A percentile compares a stretch with the other conserved stretches of the same genome.
Evolutionary conservation across 805 yeast species (phyloP).

Genomic region (Kuraishia hungarica): DNA sequence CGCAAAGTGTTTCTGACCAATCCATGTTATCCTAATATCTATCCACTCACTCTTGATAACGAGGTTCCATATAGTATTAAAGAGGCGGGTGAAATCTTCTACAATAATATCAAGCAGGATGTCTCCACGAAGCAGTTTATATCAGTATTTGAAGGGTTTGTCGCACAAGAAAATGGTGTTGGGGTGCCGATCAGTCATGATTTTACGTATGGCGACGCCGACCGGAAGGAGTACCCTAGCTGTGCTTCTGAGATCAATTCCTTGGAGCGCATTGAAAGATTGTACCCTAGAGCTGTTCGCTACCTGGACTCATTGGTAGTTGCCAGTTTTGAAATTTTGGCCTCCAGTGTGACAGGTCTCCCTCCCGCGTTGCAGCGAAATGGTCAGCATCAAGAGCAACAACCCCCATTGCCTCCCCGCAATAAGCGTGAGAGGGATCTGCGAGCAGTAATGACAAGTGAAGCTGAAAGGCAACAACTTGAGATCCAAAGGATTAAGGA

Average conservation of each 20-base stretch:
- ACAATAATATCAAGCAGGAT: constrained; percentile 53
- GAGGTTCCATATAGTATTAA: constrained; percentile 64
- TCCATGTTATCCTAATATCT: constrained; percentile 22
- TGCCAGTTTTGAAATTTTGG: constrained; percentile 57
- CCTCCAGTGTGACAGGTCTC: constrained; percentile 32
- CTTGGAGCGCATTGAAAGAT: constrained; percentile 47
- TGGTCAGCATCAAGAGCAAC: constrained; percentile 4
- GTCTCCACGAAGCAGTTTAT: constrained; percentile 65
- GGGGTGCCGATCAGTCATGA: not conserved
- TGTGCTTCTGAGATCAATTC: constrained; percentile 28
- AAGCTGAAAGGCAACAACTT: constrained; percentile 29
- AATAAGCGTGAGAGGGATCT: constrained; percentile 12
- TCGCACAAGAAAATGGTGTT: constrained; percentile 62
- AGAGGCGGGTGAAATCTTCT: constrained; percentile 70
- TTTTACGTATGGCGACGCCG: constrained; percentile 16
- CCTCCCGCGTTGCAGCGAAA: constrained; percentile 4
- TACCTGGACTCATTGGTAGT: constrained; percentile 55
- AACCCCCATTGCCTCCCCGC: constrained; percentile 7
- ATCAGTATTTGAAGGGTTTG: constrained; percentile 61
- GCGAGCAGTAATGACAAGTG: constrained; percentile 3
- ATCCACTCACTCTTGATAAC: constrained; percentile 19
- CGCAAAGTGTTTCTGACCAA: constrained; percentile 24
- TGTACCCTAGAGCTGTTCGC: constrained; percentile 45
- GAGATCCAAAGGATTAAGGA: constrained; percentile 59
- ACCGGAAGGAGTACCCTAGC: constrained; percentile 24